phyloP scores from a whole-genome alignment of 1,139 yeast genomes.

The Geotrichum phurueaensis region DNA sequence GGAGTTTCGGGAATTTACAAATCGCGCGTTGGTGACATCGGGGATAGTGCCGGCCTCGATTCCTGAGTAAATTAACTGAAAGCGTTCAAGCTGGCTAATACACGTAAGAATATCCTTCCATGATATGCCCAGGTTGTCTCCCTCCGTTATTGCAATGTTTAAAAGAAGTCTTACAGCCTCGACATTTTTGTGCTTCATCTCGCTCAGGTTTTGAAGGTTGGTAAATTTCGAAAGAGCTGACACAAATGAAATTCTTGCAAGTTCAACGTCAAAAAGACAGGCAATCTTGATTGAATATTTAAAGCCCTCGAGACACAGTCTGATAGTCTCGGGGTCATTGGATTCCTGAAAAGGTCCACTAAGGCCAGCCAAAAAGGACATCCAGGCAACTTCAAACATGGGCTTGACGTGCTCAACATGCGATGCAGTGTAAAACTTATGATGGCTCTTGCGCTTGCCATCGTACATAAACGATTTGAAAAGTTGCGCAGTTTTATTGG shows the following conservation, averaged over 20 bases:
- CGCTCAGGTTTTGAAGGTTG: constrained; percentile 70
- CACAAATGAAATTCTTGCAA: constrained; percentile 83
- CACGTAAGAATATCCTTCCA: constrained; percentile 83
- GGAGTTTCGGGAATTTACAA: constrained; percentile 44
- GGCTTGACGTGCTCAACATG: constrained; percentile 89
- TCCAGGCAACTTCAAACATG: constrained; percentile 92
- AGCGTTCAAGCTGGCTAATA: constrained; percentile 84
- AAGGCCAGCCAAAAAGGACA: constrained; percentile 90
- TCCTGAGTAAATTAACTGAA: constrained; percentile 85
- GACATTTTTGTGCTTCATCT: constrained; percentile 72
- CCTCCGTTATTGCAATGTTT: constrained; percentile 74
- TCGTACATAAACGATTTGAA: constrained; percentile 63
- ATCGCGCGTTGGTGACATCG: constrained; percentile 71
- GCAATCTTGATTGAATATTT: constrained; percentile 76
- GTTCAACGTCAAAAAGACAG: constrained; percentile 74
- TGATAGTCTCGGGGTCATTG: constrained; percentile 71
- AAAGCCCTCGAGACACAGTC: constrained; percentile 75
- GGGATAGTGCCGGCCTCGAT: constrained; percentile 81
- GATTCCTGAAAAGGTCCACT: constrained; percentile 90
- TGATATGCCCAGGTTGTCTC: constrained; percentile 60
- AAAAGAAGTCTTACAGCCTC: constrained; percentile 71
- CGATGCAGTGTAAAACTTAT: constrained; percentile 53
- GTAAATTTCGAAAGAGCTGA: constrained; percentile 87
- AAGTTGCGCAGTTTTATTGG: constrained; percentile 79
- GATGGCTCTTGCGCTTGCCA: constrained; percentile 31